Conservation (phyloP, 2,329 filamentous ascomycete genomes). For the Tolypocladium capitatum region DNA sequence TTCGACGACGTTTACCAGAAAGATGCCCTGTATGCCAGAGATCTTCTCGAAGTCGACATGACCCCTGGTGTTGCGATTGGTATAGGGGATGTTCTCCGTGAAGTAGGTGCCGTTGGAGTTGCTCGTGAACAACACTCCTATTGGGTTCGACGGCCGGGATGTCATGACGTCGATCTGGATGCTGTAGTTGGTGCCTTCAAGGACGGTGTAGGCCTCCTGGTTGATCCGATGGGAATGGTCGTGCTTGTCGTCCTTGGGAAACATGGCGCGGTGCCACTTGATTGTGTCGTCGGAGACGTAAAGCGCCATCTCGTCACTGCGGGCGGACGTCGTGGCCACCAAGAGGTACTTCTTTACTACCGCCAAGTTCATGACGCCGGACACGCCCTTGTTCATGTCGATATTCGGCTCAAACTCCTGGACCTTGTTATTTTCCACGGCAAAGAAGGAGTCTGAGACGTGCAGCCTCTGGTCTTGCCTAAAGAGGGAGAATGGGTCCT, state of each 20-base stretch:
- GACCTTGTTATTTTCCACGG: conserved; percentile 29
- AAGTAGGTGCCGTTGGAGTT: conserved; percentile 98
- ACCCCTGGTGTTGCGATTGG: conserved; percentile 65
- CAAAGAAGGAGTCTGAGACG: conserved; percentile 76
- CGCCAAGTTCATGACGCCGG: conserved; percentile 70
- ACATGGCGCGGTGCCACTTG: conserved; percentile 84
- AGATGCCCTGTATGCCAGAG: conserved; percentile 78
- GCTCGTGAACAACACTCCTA: conserved; percentile 86
- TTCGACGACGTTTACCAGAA: conserved; percentile 76
- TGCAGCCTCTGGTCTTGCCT: conserved; percentile 65
- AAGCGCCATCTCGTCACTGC: conserved; percentile 81
- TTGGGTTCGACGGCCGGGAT: conserved; percentile 46
- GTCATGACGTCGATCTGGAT: conserved; percentile 92
- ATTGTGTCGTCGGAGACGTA: conserved; percentile 76
- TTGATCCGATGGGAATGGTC: conserved; percentile 58
- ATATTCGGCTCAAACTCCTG: conserved; percentile 65
- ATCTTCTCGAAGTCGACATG: conserved; percentile 95
- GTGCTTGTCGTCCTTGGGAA: conserved; percentile 61
- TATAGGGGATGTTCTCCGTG: conserved; percentile 80
- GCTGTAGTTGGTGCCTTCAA: conserved; percentile 96
- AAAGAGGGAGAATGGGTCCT: conserved; percentile 56
- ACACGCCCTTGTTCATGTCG: conserved; percentile 58
- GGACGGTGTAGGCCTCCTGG: conserved; percentile 80
- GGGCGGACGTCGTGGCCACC: conserved; percentile 63
- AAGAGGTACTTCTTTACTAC: conserved; percentile 78